phyloP scores from a whole-genome alignment of 345 rosid species.

The Rubroshorea leprosula region DNA sequence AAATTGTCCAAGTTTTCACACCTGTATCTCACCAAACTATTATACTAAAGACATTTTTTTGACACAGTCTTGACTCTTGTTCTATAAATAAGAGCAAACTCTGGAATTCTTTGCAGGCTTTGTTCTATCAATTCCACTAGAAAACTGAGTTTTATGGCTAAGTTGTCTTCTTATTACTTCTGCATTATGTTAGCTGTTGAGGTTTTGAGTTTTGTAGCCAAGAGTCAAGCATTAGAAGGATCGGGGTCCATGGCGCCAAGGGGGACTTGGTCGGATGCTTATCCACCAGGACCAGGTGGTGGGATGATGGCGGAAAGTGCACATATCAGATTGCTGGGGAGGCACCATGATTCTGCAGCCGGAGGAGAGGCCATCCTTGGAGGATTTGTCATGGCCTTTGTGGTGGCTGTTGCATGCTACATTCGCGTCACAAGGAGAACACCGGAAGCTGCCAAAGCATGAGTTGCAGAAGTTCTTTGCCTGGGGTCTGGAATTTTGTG shows the following conservation, averaged over 20 bases:
- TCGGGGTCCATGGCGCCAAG: constrained; percentile 1
- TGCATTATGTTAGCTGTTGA: constrained; percentile 5
- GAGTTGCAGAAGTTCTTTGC: neutral
- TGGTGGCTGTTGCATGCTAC: constrained; percentile 31
- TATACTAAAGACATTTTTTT: neutral
- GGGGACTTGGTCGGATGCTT: constrained; percentile 14
- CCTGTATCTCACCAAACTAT: too few relatives aligned
- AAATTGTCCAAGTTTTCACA: neutral
- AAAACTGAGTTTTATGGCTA: constrained; percentile 14
- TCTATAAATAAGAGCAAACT: neutral
- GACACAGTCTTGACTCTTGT: neutral
- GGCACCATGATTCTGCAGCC: constrained; percentile 19
- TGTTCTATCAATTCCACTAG: too few relatives aligned
- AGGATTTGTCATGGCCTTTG: constrained; percentile 26
- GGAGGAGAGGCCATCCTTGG: constrained; percentile 39
- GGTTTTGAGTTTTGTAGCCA: neutral
- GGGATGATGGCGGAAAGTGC: neutral
- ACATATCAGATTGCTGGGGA: constrained; percentile 20
- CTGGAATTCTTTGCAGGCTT: neutral
- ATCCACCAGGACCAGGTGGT: constrained; percentile 18
- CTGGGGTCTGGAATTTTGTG: too few relatives aligned
- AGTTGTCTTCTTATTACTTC: constrained; percentile 12
- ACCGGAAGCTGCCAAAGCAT: constrained; percentile 3
- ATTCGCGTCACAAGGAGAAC: constrained; percentile 24
- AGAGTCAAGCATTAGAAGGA: neutral